Base-by-base conservation (phyloP, 1,284 basidiomycete species). In the Fomitopsis schrenkii region DNA sequence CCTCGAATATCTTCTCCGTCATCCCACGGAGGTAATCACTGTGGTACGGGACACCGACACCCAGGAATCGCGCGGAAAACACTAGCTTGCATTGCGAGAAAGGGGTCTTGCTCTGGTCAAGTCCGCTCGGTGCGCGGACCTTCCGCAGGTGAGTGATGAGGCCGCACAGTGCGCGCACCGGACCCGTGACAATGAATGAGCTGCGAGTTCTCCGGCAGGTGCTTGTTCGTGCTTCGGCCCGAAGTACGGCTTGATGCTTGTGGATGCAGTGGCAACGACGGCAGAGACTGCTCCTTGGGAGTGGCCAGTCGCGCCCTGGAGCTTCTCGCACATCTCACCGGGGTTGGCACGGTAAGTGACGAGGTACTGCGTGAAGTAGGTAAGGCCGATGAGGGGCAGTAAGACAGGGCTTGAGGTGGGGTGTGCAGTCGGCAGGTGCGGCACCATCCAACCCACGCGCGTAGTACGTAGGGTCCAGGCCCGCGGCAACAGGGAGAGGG, bases 271-370 rank as follows among this genome's bases (percentile, higher is more conserved):
- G 67, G 98, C 86, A 36, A 87, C 90, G 58, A 97, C 85, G 26
- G 97, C 97, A 19, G 95, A 95, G 60, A 98, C 88, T 67, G 99
- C 87, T 67, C 97, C 97, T 76, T 98, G 97, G 7, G 95, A 97
- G 79, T 99, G 97, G 53, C 97, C 97, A 12, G 97, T 98, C 5
- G 94, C 87, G 58, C 96, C 97, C 36, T 86, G 82, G 66, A 98
- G 83, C 60, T 85, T 84, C 53, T 81, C 77, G 57, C 92, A 86
- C 72, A 97, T 83, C 70, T 95, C 86, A 19, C 88, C 92, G 0
- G 95, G 95, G 2, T 84, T 85, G 52, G 95, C 77, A 57, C 87
- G 88, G 72, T 90, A 91, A 30, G 90, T 83, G 59, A 92, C 83
- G 64, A 97, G 83, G 76, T 97, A 99, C 74, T 98, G 97, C 8